Evolutionary conservation across 164 flowering plant species (phyloP).

Genomic region (Chloranthus sessilifolius): DNA sequence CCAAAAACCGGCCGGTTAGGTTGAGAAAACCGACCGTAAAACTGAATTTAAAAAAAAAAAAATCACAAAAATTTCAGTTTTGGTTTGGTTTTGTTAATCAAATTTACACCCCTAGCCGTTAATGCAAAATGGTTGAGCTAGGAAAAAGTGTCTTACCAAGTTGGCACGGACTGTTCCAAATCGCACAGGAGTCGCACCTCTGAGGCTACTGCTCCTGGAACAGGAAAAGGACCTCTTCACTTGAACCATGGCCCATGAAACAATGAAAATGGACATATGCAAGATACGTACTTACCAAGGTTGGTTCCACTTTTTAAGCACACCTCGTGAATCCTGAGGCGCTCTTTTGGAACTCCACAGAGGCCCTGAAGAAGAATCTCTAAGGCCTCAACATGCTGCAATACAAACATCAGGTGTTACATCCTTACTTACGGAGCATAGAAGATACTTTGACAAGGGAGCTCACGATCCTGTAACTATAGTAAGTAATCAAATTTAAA

Average conservation of each 20-base stretch:
- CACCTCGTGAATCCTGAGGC: slow-evolving; percentile 74
- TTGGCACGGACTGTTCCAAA: slow-evolving; percentile 81
- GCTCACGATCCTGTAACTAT: background rate
- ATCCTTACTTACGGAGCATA: background rate
- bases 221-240: background rate
- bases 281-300: slow-evolving; percentile 47
- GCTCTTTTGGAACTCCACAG: slow-evolving; percentile 82
- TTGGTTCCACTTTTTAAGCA: slow-evolving; percentile 83
- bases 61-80: no score
- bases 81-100: no score
- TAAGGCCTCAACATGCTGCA: slow-evolving; percentile 96
- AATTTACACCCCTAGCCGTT: no score
- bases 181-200: slow-evolving; percentile 87
- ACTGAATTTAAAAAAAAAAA: no score
- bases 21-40: no score
- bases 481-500: background rate
- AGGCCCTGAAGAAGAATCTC: slow-evolving; percentile 96
- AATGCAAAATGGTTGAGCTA: no score
- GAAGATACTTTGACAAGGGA: background rate
- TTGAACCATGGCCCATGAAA: background rate
- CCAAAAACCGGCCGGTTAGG: no score
- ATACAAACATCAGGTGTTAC: background rate
- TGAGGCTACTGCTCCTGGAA: slow-evolving; percentile 66
- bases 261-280: background rate
- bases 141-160: slow-evolving; percentile 49